Evolutionary conservation across 192 early-diverging fungal genomes (phyloP).

Genomic region (Dissophora globulifera): DNA sequence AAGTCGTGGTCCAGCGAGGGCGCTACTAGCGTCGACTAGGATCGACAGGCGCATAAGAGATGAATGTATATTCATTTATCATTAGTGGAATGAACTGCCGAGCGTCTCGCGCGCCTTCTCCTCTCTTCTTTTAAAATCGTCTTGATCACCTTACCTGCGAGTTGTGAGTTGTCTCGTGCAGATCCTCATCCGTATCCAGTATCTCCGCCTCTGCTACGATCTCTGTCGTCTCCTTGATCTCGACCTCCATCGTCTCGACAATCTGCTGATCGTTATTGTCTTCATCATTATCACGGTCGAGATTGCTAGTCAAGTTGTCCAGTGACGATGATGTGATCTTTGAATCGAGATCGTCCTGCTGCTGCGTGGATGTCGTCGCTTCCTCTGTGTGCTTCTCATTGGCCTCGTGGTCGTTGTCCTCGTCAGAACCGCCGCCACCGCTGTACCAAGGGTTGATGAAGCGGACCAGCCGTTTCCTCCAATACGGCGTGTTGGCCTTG

Average conservation of each 20-base stretch:
- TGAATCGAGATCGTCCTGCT: background rate
- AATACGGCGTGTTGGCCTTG: background rate
- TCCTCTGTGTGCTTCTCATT: background rate
- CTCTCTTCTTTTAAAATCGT: no score
- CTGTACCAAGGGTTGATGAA: constrained; percentile 12
- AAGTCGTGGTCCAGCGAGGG: constrained; percentile 2
- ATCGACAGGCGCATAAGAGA: background rate
- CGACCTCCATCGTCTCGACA: no score
- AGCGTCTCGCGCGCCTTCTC: no score
- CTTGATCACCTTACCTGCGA: no score
- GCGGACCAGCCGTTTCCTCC: constrained; percentile 6
- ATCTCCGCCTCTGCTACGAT: no score
- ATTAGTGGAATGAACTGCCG: no score
- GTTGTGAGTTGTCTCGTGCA: background rate
- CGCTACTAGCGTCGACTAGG: constrained; percentile 12
- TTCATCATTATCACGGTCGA: no score
- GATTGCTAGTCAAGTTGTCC: no score
- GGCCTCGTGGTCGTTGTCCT: no score
- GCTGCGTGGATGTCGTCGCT: background rate
- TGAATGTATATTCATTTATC: no score
- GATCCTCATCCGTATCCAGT: background rate
- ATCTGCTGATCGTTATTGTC: no score
- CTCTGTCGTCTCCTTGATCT: no score
- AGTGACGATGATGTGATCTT: background rate
- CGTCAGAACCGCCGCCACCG: background rate